These are phyloP conservation scores for Yarrowia yakushimensis DNA, from an alignment of 805 yeast species.

Conservation along the genomic window DNA sequence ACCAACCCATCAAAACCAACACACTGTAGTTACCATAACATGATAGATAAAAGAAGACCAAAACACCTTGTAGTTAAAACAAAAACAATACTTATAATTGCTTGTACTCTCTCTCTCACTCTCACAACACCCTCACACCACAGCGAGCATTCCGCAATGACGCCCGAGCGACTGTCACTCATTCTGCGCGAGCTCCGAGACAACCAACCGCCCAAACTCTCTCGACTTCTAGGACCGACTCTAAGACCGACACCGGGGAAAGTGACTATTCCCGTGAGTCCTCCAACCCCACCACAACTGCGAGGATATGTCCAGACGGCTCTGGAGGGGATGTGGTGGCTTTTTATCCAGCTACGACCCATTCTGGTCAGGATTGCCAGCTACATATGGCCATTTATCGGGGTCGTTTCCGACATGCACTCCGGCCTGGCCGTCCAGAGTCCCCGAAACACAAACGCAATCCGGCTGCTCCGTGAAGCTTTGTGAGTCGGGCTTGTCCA, in stretches of 20 bases:
- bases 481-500: not conserved
- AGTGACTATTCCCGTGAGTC: not conserved
- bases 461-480: slow-evolving; percentile 2
- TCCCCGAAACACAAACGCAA: not conserved
- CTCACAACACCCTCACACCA: not conserved
- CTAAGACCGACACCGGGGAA: not conserved
- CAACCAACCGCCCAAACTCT: not conserved
- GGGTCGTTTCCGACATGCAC: not conserved
- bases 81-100: too few species aligned
- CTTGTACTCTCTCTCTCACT: too few species aligned
- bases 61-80: too few species aligned
- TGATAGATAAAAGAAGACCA: too few species aligned
- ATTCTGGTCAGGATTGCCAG: not conserved
- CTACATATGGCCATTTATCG: slow-evolving; percentile 3
- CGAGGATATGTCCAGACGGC: slow-evolving; percentile 2
- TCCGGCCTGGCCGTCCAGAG: not conserved
- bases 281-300: not conserved
- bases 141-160: slow-evolving; percentile 14
- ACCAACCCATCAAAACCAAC: too few species aligned
- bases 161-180: not conserved
- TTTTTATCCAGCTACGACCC: slow-evolving; percentile 1
- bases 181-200: not conserved
- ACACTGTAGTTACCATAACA: too few species aligned
- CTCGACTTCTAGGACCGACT: not conserved
- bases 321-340: not conserved